phyloP scores from a whole-genome alignment of 805 yeast species.

The Kodamaea lidongshanica region DNA sequence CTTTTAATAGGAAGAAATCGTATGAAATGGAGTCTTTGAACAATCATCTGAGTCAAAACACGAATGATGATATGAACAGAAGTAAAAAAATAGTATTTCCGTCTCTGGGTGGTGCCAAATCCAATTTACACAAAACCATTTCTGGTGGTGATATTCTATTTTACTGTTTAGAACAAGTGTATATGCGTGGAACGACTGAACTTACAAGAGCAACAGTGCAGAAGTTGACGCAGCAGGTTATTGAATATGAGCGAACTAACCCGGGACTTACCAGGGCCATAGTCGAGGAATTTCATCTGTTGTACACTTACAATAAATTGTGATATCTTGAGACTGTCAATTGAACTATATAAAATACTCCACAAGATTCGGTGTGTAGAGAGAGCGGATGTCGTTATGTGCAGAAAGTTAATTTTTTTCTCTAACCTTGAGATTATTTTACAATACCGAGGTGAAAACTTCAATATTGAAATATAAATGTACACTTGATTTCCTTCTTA shows the following conservation, averaged over 20 bases:
- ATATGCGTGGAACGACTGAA: conserved; percentile 46
- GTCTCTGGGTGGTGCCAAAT: neutral
- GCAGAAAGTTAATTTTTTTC: too few species aligned
- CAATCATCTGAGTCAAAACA: neutral
- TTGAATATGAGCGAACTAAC: conserved; percentile 42
- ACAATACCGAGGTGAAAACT: too few species aligned
- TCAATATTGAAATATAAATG: too few species aligned
- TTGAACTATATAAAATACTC: too few species aligned
- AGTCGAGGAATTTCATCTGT: conserved; percentile 43
- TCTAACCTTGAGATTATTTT: too few species aligned
- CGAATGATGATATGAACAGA: too few species aligned
- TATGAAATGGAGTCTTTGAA: neutral
- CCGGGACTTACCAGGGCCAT: conserved; percentile 66
- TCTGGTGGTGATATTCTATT: conserved; percentile 30
- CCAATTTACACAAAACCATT: neutral
- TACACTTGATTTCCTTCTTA: too few species aligned
- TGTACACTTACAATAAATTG: too few species aligned
- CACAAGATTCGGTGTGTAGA: too few species aligned
- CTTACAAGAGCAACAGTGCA: conserved; percentile 44
- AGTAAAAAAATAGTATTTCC: too few species aligned
- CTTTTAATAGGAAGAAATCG: conserved; percentile 6
- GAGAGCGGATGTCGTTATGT: too few species aligned
- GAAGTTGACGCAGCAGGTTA: conserved; percentile 35
- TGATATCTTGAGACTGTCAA: too few species aligned
- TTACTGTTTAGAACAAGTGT: conserved; percentile 42